Evolutionary conservation across 2,329 filamentous ascomycete species (phyloP).

Genomic region (Clonostachys chloroleuca): DNA sequence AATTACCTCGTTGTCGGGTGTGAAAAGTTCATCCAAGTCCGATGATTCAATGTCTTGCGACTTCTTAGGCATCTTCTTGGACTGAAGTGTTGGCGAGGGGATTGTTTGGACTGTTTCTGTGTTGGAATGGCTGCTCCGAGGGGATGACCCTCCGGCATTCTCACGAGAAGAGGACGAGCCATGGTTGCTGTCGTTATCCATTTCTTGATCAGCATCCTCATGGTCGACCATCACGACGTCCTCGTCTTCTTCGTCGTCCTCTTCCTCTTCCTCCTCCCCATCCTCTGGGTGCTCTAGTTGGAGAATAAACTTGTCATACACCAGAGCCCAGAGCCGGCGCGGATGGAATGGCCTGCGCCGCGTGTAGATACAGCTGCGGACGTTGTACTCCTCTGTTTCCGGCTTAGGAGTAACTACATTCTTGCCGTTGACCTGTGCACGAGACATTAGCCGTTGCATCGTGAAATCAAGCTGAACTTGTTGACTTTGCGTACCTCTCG

Average conservation of each 20-base stretch:
- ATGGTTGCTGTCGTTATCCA: constrained; percentile 10
- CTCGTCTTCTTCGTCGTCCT: constrained; percentile 16
- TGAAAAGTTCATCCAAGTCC: constrained; percentile 5
- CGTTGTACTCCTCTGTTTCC: constrained; percentile 69
- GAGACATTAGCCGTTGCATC: not conserved
- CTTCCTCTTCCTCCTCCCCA: constrained; percentile 23
- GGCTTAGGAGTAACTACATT: constrained; percentile 61
- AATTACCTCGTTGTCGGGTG: constrained; percentile 34
- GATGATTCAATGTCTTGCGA: constrained; percentile 9
- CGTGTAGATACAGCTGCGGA: constrained; percentile 67
- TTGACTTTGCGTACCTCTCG: constrained; percentile 37
- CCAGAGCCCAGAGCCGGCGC: constrained; percentile 32
- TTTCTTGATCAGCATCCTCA: constrained; percentile 4
- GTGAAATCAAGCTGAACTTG: not conserved
- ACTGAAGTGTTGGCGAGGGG: constrained; percentile 7
- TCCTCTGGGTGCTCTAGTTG: constrained; percentile 37
- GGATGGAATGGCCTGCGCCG: constrained; percentile 52
- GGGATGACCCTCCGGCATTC: constrained; percentile 7
- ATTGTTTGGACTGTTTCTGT: constrained; percentile 8
- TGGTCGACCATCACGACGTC: not conserved
- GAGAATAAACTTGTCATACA: constrained; percentile 46
- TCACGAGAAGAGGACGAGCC: not conserved
- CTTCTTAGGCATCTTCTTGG: constrained; percentile 10
- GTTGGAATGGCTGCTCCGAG: constrained; percentile 13
- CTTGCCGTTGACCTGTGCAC: constrained; percentile 31